Evolutionary conservation across 2,329 filamentous ascomycete species (phyloP), one percentile per base, ranked within the genome.

Genomic region (Pseudocercospora musae): DNA sequence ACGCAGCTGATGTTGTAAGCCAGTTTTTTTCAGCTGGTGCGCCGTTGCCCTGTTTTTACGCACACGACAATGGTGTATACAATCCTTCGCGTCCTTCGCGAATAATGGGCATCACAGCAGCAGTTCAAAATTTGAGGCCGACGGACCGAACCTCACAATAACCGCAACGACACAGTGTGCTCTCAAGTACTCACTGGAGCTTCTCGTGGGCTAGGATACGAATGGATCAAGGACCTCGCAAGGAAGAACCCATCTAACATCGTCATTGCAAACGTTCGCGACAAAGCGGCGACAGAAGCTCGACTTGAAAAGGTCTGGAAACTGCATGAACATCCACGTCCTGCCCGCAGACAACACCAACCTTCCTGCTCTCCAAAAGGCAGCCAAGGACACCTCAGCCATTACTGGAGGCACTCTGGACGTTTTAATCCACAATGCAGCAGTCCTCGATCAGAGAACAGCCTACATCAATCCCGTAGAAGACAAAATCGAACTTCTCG

Each of bases 301-400:
- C 62, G 63, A 3, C 60, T 73, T 60, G 10, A 66, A 63, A 25
- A 70, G 72, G 29, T n/a, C 37, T n/a, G 25, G 50, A 29, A 54
- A 54, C 52, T 60, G 66, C 46, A 59, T 53, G 42, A 84, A 84
- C 53, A 71, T 85, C 52, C 76, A 79, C 60, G 74, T 84, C 62
- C 23, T 85, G 20, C 64, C 79, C 20, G 82, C 71, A 15, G 81
- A 85, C 60, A 66, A 84, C 37, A 74, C 72, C 9, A 72, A 79
- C 62, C 73, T 76, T 54, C 69, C 72, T 3, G 70, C 74, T 1
- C 70, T 84, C 13, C 75, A 80, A 72, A 31, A 49, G 53, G 71
- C 70, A 31, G 70, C 64, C 7, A 46, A 57, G 1, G 64, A 71
- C 33, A 59, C 61, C 4, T 54, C 69, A 8, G 64, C 72, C 37